A percentile compares a stretch with the other conserved stretches of the same genome.
Conservation (phyloP, 2,329 filamentous ascomycete species). For the Myriangium duriaei region DNA sequence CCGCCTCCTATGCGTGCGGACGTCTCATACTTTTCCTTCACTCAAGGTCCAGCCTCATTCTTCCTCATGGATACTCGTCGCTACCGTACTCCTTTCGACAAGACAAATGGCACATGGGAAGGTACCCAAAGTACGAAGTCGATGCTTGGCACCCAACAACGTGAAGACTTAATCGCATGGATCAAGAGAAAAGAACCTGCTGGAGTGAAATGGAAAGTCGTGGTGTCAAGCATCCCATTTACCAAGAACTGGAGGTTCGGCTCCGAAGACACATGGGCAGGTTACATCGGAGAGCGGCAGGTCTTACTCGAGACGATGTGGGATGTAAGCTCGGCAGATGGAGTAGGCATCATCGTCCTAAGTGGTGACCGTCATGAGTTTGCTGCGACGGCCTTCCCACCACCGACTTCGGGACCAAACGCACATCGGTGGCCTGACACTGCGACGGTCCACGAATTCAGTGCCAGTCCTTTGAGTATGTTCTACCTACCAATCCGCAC, state of each 20-base stretch:
- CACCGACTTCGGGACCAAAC: conserved; percentile 32
- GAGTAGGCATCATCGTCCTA: conserved; percentile 69
- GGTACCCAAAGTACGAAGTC: conserved; percentile 48
- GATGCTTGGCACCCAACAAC: conserved; percentile 73
- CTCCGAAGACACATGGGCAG: conserved; percentile 83
- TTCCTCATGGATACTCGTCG: conserved; percentile 89
- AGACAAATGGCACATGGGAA: conserved; percentile 42
- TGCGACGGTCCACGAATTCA: conserved; percentile 76
- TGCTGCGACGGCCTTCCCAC: conserved; percentile 66
- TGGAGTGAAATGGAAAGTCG: conserved; percentile 84
- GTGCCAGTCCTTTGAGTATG: conserved; percentile 80
- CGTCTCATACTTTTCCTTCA: conserved; percentile 79
- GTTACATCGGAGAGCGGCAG: conserved; percentile 70
- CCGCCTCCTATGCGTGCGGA: conserved; percentile 52
- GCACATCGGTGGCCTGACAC: conserved; percentile 29
- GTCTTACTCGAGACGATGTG: conserved; percentile 83
- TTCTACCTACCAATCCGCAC: conserved; percentile 81
- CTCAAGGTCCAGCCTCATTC: conserved; percentile 80
- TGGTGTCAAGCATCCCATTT: conserved; percentile 83
- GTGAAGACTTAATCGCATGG: conserved; percentile 67
- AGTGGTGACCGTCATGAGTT: conserved; percentile 96
- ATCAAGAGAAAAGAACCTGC: conserved; percentile 57
- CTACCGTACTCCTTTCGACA: conserved; percentile 60
- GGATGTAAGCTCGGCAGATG: conserved; percentile 57
- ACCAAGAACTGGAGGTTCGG: conserved; percentile 96